These are phyloP conservation scores for Neocatenulostroma microsporum DNA, from an alignment of 2,329 filamentous ascomycete genomes.

Conservation along the genomic window DNA sequence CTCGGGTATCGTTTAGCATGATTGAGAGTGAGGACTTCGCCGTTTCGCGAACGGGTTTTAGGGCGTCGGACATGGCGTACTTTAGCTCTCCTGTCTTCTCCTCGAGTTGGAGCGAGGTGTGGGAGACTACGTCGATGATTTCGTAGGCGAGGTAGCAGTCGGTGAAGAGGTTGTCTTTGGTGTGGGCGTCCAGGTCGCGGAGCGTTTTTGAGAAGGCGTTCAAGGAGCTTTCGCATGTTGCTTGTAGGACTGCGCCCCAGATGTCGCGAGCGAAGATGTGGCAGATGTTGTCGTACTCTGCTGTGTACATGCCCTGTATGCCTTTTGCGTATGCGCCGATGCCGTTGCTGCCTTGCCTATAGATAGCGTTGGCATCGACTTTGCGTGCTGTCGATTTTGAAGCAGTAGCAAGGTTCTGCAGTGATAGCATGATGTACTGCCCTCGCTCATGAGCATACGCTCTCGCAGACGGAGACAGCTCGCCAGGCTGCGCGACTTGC, in stretches of 20 bases:
- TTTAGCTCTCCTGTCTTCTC: conserved; percentile 80
- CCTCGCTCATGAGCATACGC: conserved; percentile 82
- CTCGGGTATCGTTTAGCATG: conserved; percentile 73
- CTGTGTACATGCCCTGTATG: conserved; percentile 76
- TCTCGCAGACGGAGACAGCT: conserved; percentile 54
- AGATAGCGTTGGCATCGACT: conserved; percentile 67
- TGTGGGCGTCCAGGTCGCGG: conserved; percentile 80
- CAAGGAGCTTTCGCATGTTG: conserved; percentile 69
- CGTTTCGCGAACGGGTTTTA: conserved; percentile 86
- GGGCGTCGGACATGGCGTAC: conserved; percentile 67
- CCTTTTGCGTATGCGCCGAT: conserved; percentile 83
- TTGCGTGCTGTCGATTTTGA: conserved; percentile 71
- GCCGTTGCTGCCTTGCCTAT: conserved; percentile 80
- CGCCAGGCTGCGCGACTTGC: conserved; percentile 19
- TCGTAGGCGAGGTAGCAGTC: conserved; percentile 96
- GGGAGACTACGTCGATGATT: conserved; percentile 81
- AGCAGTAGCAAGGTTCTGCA: conserved; percentile 80
- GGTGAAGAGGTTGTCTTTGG: conserved; percentile 75
- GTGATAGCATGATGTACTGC: conserved; percentile 71
- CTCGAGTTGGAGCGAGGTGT: conserved; percentile 71
- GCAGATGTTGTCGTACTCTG: conserved; percentile 87
- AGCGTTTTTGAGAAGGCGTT: conserved; percentile 78
- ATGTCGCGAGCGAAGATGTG: conserved; percentile 79
- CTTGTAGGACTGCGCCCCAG: conserved; percentile 69
- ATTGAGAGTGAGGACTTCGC: conserved; percentile 79